These are phyloP conservation scores for Termitomyces sp. DNA, from an alignment of 768 basidiomycete genomes.

Conservation along the genomic window DNA sequence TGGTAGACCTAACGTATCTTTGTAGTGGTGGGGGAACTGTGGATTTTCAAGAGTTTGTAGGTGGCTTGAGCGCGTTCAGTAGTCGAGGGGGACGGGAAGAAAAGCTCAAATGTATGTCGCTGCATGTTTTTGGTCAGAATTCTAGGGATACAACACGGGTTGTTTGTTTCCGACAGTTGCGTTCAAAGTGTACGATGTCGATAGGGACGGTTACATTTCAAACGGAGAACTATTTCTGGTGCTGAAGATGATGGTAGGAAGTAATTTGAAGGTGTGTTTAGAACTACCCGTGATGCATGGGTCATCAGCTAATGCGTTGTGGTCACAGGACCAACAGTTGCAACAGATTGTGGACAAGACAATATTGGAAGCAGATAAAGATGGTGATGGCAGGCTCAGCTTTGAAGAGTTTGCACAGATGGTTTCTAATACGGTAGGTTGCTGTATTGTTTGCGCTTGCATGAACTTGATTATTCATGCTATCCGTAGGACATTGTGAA, in stretches of 20 bases:
- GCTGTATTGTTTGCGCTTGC: background rate
- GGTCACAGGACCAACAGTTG: slow-evolving; percentile 86
- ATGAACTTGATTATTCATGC: background rate
- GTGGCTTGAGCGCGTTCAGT: slow-evolving; percentile 95
- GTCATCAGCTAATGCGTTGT: slow-evolving; percentile 2
- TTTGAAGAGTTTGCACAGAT: slow-evolving; percentile 97
- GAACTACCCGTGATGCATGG: slow-evolving; percentile 12
- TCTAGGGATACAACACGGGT: background rate
- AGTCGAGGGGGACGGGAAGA: slow-evolving; percentile 96
- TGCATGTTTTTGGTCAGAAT: background rate
- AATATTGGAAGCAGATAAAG: slow-evolving; percentile 99
- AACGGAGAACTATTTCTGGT: slow-evolving; percentile 99
- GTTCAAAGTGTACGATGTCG: slow-evolving; percentile 99
- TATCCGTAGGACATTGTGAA: slow-evolving; percentile 88
- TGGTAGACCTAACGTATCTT: slow-evolving; percentile 4
- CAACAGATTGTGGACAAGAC: slow-evolving; percentile 99
- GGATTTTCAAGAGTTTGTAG: slow-evolving; percentile 99
- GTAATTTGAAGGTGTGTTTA: slow-evolving; percentile 81
- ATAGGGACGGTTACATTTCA: slow-evolving; percentile 95
- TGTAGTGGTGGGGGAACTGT: slow-evolving; percentile 94
- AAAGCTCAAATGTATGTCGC: slow-evolving; percentile 82
- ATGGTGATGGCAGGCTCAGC: slow-evolving; percentile 94
- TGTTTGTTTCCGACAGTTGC: slow-evolving; percentile 57
- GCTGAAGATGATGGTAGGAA: slow-evolving; percentile 99
- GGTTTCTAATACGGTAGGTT: slow-evolving; percentile 90